Evolutionary conservation across 2,329 filamentous ascomycete genomes (phyloP).

Genomic region (Proliferodiscus dingleyae): DNA sequence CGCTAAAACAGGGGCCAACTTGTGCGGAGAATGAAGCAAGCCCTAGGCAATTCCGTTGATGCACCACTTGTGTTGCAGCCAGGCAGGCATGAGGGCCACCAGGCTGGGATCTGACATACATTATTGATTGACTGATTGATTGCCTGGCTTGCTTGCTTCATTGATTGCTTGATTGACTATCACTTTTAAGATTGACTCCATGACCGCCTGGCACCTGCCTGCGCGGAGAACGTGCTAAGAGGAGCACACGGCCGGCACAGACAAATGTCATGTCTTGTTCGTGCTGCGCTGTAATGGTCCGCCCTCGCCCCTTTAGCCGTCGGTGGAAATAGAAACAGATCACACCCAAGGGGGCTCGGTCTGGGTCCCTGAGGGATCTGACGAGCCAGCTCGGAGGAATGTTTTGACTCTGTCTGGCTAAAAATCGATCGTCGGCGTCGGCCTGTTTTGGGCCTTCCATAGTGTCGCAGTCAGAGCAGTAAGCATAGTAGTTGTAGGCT

Average conservation of each 20-base stretch:
- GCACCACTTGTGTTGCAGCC: slow-evolving; percentile 8
- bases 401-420: slow-evolving; percentile 4
- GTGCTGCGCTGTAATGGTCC: background rate
- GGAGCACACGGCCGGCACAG: background rate
- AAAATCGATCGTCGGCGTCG: background rate
- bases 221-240: slow-evolving; percentile 2
- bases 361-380: background rate
- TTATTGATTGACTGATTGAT: background rate
- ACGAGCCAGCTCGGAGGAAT: background rate
- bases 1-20: slow-evolving; percentile 11
- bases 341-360: background rate
- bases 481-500: too few species aligned
- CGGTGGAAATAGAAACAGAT: slow-evolving; percentile 5
- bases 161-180: slow-evolving; percentile 11
- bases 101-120: too few species aligned
- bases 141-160: background rate
- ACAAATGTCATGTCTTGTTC: background rate
- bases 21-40: slow-evolving; percentile 7
- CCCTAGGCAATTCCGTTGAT: slow-evolving; percentile 10
- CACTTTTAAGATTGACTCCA: slow-evolving; percentile 5
- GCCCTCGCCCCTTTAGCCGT: slow-evolving; percentile 8
- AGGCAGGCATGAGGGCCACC: slow-evolving; percentile 6
- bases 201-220: background rate
- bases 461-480: too few species aligned
- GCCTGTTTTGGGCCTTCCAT: background rate